Evolutionary conservation across 768 basidiomycete genomes (phyloP).

Genomic region (Trametes maxima): DNA sequence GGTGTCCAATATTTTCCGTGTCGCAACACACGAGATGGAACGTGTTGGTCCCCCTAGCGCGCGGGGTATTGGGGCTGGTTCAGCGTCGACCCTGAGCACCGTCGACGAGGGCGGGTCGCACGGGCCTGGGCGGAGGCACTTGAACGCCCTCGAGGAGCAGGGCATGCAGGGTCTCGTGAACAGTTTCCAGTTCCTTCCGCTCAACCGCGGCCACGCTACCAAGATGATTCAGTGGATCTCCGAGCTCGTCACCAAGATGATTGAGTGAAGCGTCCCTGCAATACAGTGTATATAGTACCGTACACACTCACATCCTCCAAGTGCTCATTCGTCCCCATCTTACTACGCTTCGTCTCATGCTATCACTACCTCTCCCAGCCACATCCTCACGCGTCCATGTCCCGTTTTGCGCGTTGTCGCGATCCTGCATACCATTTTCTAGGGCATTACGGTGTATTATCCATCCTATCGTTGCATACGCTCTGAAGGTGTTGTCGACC

Average conservation of each 20-base stretch:
- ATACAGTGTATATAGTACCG: constrained; percentile 1
- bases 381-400: neutral
- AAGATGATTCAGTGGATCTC: constrained; percentile 80
- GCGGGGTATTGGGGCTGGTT: constrained; percentile 37
- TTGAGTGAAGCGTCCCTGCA: constrained; percentile 36
- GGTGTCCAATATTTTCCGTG: constrained; percentile 75
- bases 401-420: neutral
- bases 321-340: neutral
- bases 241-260: constrained; percentile 54
- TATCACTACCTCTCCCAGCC: neutral
- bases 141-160: constrained; percentile 66
- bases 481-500: constrained; percentile 14
- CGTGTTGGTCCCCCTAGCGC: constrained; percentile 42
- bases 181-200: constrained; percentile 69
- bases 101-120: constrained; percentile 53
- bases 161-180: constrained; percentile 76
- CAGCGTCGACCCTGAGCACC: constrained; percentile 65
- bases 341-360: neutral
- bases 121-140: constrained; percentile 54
- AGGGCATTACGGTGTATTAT: constrained; percentile 16
- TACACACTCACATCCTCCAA: constrained; percentile 3
- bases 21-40: constrained; percentile 59
- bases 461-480: constrained; percentile 11
- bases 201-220: constrained; percentile 42
- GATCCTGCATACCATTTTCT: constrained; percentile 11